Percentiles rank a stretch among this genome's conserved stretches.
Evolutionary conservation across 805 yeast genomes (phyloP).

Genomic region (Wickerhamomyces kurtzmanii): DNA sequence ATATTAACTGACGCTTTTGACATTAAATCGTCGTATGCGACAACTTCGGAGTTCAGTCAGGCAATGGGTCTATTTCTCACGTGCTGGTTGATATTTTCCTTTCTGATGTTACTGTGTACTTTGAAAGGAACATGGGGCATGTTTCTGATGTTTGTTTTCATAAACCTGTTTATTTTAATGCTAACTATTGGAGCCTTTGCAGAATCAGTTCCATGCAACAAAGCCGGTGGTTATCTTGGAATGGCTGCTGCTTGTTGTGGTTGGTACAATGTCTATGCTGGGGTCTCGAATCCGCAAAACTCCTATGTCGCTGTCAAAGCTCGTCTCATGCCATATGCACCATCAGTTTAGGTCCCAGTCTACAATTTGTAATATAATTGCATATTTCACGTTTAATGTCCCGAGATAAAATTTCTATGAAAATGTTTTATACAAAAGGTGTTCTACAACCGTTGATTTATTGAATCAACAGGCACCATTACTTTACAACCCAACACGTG

Average conservation of each 20-base stretch:
- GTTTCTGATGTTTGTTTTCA: slow-evolving; percentile 40
- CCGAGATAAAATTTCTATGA: no score
- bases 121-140: slow-evolving; percentile 52
- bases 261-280: slow-evolving; percentile 57
- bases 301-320: slow-evolving; percentile 46
- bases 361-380: no score
- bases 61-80: slow-evolving; percentile 49
- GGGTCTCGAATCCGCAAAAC: slow-evolving; percentile 48
- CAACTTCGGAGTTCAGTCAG: slow-evolving; percentile 32
- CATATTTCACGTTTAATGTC: no score
- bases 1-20: slow-evolving; percentile 50
- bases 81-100: slow-evolving; percentile 60
- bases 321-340: slow-evolving; percentile 40
- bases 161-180: slow-evolving; percentile 44
- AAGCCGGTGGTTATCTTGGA: slow-evolving; percentile 59
- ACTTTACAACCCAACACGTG: no score
- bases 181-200: slow-evolving; percentile 42
- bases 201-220: slow-evolving; percentile 27
- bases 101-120: slow-evolving; percentile 45
- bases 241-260: slow-evolving; percentile 45
- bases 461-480: no score
- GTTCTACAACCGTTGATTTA: no score
- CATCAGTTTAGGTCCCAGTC: slow-evolving; percentile 17
- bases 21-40: slow-evolving; percentile 36
- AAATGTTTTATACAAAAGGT: no score